These are phyloP conservation scores for Candida tallmaniae DNA, from an alignment of 805 yeast genomes.

Conservation along the genomic window DNA sequence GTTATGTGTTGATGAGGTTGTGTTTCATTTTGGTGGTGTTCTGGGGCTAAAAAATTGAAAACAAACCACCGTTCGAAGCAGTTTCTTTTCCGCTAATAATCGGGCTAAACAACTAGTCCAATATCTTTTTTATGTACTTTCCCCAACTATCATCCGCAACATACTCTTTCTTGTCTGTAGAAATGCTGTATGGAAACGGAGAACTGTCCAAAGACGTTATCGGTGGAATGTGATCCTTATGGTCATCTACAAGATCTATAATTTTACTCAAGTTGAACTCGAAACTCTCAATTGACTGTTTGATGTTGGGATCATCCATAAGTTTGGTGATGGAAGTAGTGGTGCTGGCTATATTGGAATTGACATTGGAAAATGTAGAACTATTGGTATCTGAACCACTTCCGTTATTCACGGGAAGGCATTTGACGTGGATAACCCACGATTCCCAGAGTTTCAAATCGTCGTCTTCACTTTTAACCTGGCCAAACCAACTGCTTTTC, in stretches of 20 bases:
- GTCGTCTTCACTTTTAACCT: slow-evolving; percentile 23
- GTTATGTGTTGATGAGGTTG: too few relatives aligned
- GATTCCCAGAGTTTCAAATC: slow-evolving; percentile 60
- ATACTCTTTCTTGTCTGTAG: slow-evolving; percentile 13
- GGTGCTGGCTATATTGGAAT: slow-evolving; percentile 7
- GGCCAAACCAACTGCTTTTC: slow-evolving; percentile 56
- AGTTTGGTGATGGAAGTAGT: neutral
- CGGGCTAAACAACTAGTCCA: too few relatives aligned
- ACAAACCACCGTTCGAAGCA: too few relatives aligned
- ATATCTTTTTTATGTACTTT: slow-evolving; percentile 39
- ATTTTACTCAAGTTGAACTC: slow-evolving; percentile 42
- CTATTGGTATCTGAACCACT: slow-evolving; percentile 1
- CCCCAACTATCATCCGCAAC: slow-evolving; percentile 38
- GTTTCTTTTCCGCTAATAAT: too few relatives aligned
- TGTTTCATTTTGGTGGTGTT: too few relatives aligned
- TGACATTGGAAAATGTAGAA: slow-evolving; percentile 1
- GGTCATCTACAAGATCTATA: slow-evolving; percentile 47
- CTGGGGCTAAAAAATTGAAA: too few relatives aligned
- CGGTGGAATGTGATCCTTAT: slow-evolving; percentile 70
- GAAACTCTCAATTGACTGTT: slow-evolving; percentile 33
- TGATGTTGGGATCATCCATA: slow-evolving; percentile 9
- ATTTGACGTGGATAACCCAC: slow-evolving; percentile 55
- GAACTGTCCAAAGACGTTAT: slow-evolving; percentile 60
- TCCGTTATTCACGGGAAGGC: slow-evolving; percentile 26
- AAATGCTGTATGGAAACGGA: slow-evolving; percentile 55